Evolutionary conservation across 768 basidiomycete species (phyloP), one percentile per base, ranked within the genome.

Genomic region (Tricholomella constricta): DNA sequence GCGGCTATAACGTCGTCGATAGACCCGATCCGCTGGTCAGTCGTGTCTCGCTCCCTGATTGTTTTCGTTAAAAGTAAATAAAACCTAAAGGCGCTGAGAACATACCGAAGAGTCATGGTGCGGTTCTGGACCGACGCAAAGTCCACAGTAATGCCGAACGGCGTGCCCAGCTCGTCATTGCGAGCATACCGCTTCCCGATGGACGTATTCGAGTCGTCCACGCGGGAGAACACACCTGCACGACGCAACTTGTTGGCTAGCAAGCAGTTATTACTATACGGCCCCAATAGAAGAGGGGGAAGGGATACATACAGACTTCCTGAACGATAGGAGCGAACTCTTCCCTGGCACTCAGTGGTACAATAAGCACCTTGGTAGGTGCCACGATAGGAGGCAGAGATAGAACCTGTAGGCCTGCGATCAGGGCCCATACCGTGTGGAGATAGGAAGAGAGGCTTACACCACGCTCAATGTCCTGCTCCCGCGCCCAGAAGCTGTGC

Each of bases 121-220:
- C 87, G 76, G 65, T 98, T 96, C 72, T 90, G 84, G 46, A 95
- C 75, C 54, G 96, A 79, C 46, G 95, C 97, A 73, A 98, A 98
- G 71, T 98, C 96, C 51, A 98, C 79, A 1, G 97, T 99, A 52
- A 96, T 80, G 45, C 96, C 97, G 70, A 89, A 99, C 1, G 97
- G 97, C 26, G 97, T 98, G 58, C 97, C 97, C 40, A 99, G 82
- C 73, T 98, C 97, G 72, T 99, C 97, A 72, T 98, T 99, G 53
- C 97, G 84, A 11, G 97, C 86, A 72, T 98, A 98, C 12, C 96
- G 93, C 74, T 91, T 95, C 36, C 97, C 97, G 65, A 98, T 98
- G 7, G 92, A 88, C 29, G 89, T 86, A 62, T 88, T 91, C 20
- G 95, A 98, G 67, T 98, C 96, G 68, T 98, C 97, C 2, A 98